Conservation (phyloP, 1,139 yeast species). For the Debaryomycetaceae sp. region DNA sequence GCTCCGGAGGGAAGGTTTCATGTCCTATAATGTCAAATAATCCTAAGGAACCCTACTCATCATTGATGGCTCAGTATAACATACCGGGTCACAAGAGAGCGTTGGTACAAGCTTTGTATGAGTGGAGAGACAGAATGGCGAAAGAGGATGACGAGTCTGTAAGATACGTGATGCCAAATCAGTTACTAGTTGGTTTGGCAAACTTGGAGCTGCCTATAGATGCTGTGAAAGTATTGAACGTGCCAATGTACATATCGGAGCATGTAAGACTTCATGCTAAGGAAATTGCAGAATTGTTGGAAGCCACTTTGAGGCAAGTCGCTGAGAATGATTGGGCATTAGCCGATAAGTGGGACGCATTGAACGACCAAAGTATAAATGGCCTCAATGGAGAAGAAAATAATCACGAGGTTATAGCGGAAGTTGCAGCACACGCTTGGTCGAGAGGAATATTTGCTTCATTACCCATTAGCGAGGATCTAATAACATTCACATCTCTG, state of each 20-base stretch:
- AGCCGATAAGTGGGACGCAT: constrained; percentile 22
- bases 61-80: constrained; percentile 63
- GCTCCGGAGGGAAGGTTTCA: constrained; percentile 30
- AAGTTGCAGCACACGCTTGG: neutral
- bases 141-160: constrained; percentile 79
- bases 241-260: constrained; percentile 49
- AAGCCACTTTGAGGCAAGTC: constrained; percentile 25
- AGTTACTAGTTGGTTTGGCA: constrained; percentile 62
- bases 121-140: constrained; percentile 83
- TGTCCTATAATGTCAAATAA: constrained; percentile 48
- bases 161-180: constrained; percentile 81
- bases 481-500: constrained; percentile 12
- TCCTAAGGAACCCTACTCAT: constrained; percentile 54
- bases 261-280: constrained; percentile 56
- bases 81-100: constrained; percentile 54
- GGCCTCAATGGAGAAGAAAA: constrained; percentile 4
- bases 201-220: constrained; percentile 53
- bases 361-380: constrained; percentile 7
- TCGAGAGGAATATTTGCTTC: constrained; percentile 1
- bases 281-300: constrained; percentile 55
- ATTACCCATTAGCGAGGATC: constrained; percentile 3
- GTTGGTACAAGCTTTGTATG: constrained; percentile 58
- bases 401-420: neutral
- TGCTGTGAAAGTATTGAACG: constrained; percentile 52
- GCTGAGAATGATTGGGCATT: constrained; percentile 29